A percentile compares a stretch with the other conserved stretches of the same genome.
phyloP scores from a whole-genome alignment of 75 land plant genomes.

The Selaginella tamariscina region DNA sequence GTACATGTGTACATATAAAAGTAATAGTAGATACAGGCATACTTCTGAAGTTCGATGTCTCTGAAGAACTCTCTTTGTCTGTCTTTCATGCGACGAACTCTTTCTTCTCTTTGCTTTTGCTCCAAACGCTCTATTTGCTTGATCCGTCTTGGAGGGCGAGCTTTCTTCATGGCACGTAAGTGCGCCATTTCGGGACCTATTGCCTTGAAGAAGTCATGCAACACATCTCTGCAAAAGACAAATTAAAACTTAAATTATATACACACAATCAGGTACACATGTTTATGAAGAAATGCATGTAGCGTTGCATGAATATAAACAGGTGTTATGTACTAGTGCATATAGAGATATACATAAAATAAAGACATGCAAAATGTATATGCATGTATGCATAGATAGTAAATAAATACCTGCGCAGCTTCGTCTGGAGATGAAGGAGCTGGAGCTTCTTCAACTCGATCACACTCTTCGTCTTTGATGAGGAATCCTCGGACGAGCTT shows the following conservation, averaged over 20 bases:
- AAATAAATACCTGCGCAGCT: slow-evolving; percentile 48
- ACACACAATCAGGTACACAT: too few relatives aligned
- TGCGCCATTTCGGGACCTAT: slow-evolving; percentile 53
- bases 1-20: too few relatives aligned
- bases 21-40: neutral
- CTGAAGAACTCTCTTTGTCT: slow-evolving; percentile 89
- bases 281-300: too few relatives aligned
- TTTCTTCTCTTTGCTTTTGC: slow-evolving; percentile 84
- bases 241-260: neutral
- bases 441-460: slow-evolving; percentile 96
- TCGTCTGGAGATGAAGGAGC: slow-evolving; percentile 65
- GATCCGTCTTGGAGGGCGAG: slow-evolving; percentile 68
- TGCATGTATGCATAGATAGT: too few relatives aligned
- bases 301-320: too few relatives aligned
- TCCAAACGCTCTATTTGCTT: slow-evolving; percentile 87
- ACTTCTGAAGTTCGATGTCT: slow-evolving; percentile 88
- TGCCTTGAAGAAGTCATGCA: slow-evolving; percentile 88
- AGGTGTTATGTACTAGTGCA: too few relatives aligned
- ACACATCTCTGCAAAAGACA: slow-evolving; percentile 52
- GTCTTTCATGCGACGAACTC: slow-evolving; percentile 70
- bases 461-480: slow-evolving; percentile 92
- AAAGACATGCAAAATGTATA: too few relatives aligned
- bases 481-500: slow-evolving; percentile 77
- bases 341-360: too few relatives aligned
- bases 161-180: slow-evolving; percentile 67